Evolutionary conservation across 352 stramenopile genomes (phyloP), one percentile per base, ranked within the genome.

Genomic region (Globisporangium ultimum): DNA sequence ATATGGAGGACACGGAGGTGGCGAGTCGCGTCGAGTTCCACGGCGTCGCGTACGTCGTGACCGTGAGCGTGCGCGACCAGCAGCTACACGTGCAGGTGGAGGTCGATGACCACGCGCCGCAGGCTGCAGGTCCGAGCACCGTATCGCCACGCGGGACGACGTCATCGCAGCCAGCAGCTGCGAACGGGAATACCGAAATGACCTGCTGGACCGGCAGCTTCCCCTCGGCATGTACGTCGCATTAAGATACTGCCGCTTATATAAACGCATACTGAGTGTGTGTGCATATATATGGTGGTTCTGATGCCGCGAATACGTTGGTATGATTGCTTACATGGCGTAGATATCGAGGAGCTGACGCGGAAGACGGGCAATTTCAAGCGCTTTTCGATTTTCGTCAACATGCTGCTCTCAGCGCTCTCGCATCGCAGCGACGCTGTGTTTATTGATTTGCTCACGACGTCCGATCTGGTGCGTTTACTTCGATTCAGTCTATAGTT

Each of bases 341-440:
- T 59, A 78, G 80, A 97, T 52, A 63, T 98, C 5, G 90, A 98
- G 67, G 85, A 97, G 60, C 83, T 98, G 47, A 97, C 93, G 48
- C 78, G 83, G 14, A 97, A 98, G 66, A 97, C 94, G 22, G 91
- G 93, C 58, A 98, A 97, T 68, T 97, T 83, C 68, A 98, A 98
- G 69, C 83, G 78, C 45, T 97, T 98, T 48, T 55, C 72, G 6
- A 80, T 97, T 8, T 98, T 98, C 56, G 86, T 96, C 34, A 93
- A 92, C 60, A 98, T 98, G 92, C 78, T 98, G 43, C 63, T 89
- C 4, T 90, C 83, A 8, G 91, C 91, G 2, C 70, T 98, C 14
- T 59, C 70, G 9, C 60, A 78, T 42, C 72, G 77, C 43, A 96
- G 79, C 55, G 89, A 95, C 46, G 77, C 76, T 17, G 86, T 98